Conservation (phyloP, 2,329 filamentous ascomycete species). For the Mycocentrospora acerina region DNA sequence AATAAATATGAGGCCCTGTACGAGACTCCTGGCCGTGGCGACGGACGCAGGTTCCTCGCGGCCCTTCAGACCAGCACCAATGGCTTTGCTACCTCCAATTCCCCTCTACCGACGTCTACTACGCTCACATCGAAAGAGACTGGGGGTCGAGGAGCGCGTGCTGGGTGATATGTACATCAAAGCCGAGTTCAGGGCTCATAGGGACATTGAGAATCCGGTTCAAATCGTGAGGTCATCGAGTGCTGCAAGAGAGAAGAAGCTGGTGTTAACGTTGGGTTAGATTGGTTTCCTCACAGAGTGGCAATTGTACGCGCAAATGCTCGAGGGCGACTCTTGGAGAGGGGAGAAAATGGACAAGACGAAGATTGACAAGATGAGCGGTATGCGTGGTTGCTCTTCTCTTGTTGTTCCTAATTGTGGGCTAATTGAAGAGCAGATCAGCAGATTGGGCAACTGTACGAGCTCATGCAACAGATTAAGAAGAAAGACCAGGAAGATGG, state of each 20-base stretch:
- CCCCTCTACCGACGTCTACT: constrained; percentile 86
- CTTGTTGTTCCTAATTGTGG: not conserved
- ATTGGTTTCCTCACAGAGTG: constrained; percentile 96
- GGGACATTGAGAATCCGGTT: constrained; percentile 81
- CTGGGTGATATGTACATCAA: constrained; percentile 93
- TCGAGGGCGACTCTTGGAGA: constrained; percentile 84
- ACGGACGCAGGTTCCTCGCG: constrained; percentile 38
- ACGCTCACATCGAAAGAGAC: constrained; percentile 77
- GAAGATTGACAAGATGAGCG: constrained; percentile 93
- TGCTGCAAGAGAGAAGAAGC: not conserved
- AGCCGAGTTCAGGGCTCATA: constrained; percentile 84
- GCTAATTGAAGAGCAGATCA: constrained; percentile 63
- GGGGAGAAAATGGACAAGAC: constrained; percentile 79
- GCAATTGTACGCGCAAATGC: constrained; percentile 90
- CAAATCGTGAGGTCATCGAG: constrained; percentile 69
- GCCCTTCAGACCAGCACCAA: constrained; percentile 44
- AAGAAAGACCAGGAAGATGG: constrained; percentile 53
- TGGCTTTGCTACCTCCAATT: constrained; percentile 82
- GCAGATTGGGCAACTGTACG: constrained; percentile 90
- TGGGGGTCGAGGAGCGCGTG: constrained; percentile 72
- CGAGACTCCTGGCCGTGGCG: constrained; percentile 35
- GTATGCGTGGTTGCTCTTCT: constrained; percentile 62
- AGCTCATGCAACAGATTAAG: constrained; percentile 82
- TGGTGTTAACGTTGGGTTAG: constrained; percentile 48
- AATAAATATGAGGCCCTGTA: constrained; percentile 36